Evolutionary conservation across 1,139 yeast species (phyloP).

Genomic region (Blastobotrys serpentis): DNA sequence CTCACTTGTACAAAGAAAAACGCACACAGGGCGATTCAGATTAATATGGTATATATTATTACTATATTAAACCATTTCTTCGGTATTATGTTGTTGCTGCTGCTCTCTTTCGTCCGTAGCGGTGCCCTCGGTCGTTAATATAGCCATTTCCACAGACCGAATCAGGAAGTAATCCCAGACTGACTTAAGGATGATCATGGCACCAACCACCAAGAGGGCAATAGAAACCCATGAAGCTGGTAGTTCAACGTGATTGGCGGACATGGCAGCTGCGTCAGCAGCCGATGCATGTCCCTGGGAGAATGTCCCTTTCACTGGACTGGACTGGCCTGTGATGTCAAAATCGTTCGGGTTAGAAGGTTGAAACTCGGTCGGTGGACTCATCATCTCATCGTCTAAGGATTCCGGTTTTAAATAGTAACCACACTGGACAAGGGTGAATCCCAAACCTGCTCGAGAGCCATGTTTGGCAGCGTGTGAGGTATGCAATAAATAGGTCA

Average conservation of each 20-base stretch:
- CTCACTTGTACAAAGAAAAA: too few relatives aligned
- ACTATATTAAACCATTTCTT: constrained; percentile 14
- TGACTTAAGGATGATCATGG: constrained; percentile 63
- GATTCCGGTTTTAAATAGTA: constrained; percentile 63
- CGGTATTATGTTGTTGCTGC: constrained; percentile 11
- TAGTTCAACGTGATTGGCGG: constrained; percentile 14
- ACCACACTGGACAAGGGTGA: constrained; percentile 78
- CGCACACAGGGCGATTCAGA: too few relatives aligned
- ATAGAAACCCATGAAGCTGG: constrained; percentile 45
- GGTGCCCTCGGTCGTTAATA: constrained; percentile 33
- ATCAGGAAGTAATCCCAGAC: constrained; percentile 70
- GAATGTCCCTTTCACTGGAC: constrained; percentile 32
- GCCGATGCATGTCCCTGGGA: constrained; percentile 25
- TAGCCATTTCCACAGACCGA: constrained; percentile 68
- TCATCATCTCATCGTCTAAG: constrained; percentile 34
- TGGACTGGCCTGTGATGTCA: constrained; percentile 34
- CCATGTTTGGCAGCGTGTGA: constrained; percentile 98
- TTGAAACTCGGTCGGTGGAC: constrained; percentile 44
- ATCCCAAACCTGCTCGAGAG: constrained; percentile 87
- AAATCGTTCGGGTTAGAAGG: constrained; percentile 43
- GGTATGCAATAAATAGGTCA: constrained; percentile 88
- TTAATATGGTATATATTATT: too few relatives aligned
- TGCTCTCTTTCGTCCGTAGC: constrained; percentile 12
- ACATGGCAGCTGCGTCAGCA: constrained; percentile 17
- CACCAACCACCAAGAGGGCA: constrained; percentile 65